A percentile compares a stretch with the other conserved stretches of the same genome.
Conservation (phyloP, 306 rosid species). For the Begonia loranthoides region DNA sequence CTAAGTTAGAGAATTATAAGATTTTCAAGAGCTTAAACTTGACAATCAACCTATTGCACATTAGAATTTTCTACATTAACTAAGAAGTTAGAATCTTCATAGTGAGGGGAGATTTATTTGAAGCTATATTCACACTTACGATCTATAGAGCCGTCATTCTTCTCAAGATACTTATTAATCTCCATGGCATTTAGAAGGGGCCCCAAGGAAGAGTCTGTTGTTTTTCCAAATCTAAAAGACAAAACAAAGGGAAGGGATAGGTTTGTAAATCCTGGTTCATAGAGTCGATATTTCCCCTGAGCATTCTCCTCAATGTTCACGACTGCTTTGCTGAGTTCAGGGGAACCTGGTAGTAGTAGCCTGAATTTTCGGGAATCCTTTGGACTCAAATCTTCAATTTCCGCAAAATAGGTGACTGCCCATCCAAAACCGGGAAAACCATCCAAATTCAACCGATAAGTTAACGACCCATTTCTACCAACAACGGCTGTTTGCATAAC, state of each 20-base stretch:
- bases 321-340: conserved; percentile 60
- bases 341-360: conserved; percentile 61
- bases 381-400: conserved; percentile 68
- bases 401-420: conserved; percentile 85
- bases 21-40: conserved; percentile 3
- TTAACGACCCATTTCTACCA: conserved; percentile 73
- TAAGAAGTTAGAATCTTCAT: background rate
- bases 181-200: conserved; percentile 95
- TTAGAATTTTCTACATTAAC: background rate
- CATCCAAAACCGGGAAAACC: conserved; percentile 83
- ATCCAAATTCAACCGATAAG: conserved; percentile 80
- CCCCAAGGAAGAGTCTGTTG: conserved; percentile 71
- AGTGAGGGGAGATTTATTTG: background rate
- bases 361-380: conserved; percentile 76
- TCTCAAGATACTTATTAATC: conserved; percentile 69
- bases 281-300: conserved; percentile 70
- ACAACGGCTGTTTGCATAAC: conserved; percentile 98
- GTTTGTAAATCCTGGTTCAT: conserved; percentile 77
- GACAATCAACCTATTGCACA: conserved; percentile 1
- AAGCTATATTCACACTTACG: conserved; percentile 28
- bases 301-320: conserved; percentile 95
- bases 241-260: conserved; percentile 74
- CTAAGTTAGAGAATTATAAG: background rate
- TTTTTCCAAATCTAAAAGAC: conserved; percentile 61
- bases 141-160: conserved; percentile 67